phyloP scores from a whole-genome alignment of 1,284 basidiomycete species.

The Boletus smithii region DNA sequence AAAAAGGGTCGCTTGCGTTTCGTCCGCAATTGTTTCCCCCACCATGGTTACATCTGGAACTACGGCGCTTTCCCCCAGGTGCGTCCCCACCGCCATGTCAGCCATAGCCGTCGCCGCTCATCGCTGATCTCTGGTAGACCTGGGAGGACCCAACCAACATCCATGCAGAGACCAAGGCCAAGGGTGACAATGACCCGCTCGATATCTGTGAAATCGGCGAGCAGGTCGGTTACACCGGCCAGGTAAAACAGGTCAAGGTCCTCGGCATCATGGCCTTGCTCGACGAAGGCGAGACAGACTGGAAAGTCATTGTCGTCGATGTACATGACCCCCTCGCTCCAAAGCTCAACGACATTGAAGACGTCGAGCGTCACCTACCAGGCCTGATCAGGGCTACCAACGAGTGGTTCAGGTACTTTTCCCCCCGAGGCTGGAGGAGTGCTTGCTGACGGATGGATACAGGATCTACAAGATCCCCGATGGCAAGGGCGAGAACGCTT shows the following conservation, averaged over 20 bases:
- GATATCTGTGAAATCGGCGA: conserved; percentile 99
- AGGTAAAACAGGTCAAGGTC: conserved; percentile 99
- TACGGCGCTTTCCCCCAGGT: conserved; percentile 97
- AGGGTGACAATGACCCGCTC: conserved; percentile 98
- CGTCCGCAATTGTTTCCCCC: conserved; percentile 99
- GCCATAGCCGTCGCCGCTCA: conserved; percentile 5
- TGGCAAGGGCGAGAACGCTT: conserved; percentile 98
- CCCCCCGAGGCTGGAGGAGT: not conserved
- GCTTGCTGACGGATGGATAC: conserved; percentile 8
- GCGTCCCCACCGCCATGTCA: conserved; percentile 22
- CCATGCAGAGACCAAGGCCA: conserved; percentile 98
- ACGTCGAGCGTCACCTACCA: conserved; percentile 97
- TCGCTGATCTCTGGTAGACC: conserved; percentile 56
- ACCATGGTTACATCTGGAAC: conserved; percentile 99
- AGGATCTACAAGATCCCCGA: conserved; percentile 99
- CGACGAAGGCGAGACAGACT: conserved; percentile 98
- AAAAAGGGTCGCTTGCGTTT: conserved; percentile 96
- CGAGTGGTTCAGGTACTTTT: conserved; percentile 85
- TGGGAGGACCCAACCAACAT: conserved; percentile 93
- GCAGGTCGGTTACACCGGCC: conserved; percentile 95
- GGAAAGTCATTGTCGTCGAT: conserved; percentile 98
- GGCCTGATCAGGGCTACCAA: conserved; percentile 95
- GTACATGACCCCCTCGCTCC: conserved; percentile 93
- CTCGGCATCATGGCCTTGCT: conserved; percentile 99
- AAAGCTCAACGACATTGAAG: conserved; percentile 98